A percentile compares a stretch with the other conserved stretches of the same genome.
Evolutionary conservation across 768 basidiomycete genomes (phyloP).

Genomic region (Panellus pusillus): DNA sequence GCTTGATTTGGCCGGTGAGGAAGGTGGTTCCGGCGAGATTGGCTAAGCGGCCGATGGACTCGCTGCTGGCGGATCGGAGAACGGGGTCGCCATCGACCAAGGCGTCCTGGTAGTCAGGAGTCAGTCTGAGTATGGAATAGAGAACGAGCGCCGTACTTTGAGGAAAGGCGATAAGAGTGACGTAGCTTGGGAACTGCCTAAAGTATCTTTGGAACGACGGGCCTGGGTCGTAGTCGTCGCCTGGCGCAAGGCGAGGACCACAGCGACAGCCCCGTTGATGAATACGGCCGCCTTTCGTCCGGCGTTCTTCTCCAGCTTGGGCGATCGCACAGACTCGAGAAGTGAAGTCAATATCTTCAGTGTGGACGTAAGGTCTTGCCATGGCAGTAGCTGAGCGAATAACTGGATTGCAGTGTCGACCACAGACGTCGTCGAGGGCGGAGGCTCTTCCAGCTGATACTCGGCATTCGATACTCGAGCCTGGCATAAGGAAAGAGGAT

Average conservation of each 20-base stretch:
- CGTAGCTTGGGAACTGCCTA: slow-evolving; percentile 66
- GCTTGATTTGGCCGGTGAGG: slow-evolving; percentile 84
- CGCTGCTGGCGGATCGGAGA: slow-evolving; percentile 77
- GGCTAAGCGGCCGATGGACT: slow-evolving; percentile 85
- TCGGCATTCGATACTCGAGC: slow-evolving; percentile 43
- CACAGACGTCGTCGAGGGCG: slow-evolving; percentile 77
- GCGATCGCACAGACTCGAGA: slow-evolving; percentile 65
- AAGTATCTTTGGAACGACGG: slow-evolving; percentile 62
- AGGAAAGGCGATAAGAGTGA: slow-evolving; percentile 66
- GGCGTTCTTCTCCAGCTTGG: slow-evolving; percentile 82
- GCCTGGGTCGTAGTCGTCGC: slow-evolving; percentile 47
- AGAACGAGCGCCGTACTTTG: slow-evolving; percentile 52
- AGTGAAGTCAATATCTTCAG: slow-evolving; percentile 57
- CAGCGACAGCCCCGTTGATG: slow-evolving; percentile 75
- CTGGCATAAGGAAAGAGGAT: slow-evolving; percentile 72
- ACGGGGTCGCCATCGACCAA: slow-evolving; percentile 79
- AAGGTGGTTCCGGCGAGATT: slow-evolving; percentile 82
- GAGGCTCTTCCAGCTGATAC: slow-evolving; percentile 55
- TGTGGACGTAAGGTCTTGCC: slow-evolving; percentile 67
- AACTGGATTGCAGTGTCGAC: slow-evolving; percentile 89
- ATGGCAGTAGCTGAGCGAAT: slow-evolving; percentile 75
- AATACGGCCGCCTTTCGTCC: slow-evolving; percentile 84
- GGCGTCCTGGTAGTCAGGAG: slow-evolving; percentile 52
- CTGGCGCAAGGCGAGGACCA: slow-evolving; percentile 67
- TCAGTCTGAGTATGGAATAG: background rate